These are phyloP conservation scores for Colletotrichum sp. DNA, from an alignment of 2,329 filamentous ascomycete species.

Conservation along the genomic window DNA sequence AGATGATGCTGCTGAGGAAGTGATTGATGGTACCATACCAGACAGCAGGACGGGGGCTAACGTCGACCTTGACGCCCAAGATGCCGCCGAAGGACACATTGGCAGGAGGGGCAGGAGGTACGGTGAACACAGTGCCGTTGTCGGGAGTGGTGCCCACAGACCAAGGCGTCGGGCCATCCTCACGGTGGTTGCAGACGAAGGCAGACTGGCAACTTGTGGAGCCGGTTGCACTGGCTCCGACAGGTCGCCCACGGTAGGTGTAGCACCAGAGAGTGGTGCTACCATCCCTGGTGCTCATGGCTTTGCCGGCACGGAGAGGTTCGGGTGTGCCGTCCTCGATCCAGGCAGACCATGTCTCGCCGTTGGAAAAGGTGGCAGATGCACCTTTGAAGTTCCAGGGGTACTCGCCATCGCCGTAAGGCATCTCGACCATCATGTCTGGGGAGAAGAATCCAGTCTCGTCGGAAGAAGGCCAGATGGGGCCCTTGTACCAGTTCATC, in stretches of 20 bases:
- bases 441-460: constrained; percentile 39
- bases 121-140: not conserved
- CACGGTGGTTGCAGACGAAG: constrained; percentile 45
- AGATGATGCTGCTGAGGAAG: constrained; percentile 15
- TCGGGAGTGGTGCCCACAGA: not conserved
- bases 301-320: constrained; percentile 42
- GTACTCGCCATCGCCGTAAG: constrained; percentile 40
- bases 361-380: constrained; percentile 42
- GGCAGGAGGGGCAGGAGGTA: not conserved
- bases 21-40: constrained; percentile 14
- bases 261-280: constrained; percentile 44
- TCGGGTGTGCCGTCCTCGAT: constrained; percentile 45
- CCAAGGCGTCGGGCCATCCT: constrained; percentile 21
- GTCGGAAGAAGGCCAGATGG: constrained; percentile 38
- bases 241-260: constrained; percentile 44
- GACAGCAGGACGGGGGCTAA: constrained; percentile 9
- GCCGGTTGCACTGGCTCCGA: constrained; percentile 40
- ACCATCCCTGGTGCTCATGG: constrained; percentile 43
- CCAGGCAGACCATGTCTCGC: constrained; percentile 45
- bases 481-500: constrained; percentile 47
- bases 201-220: constrained; percentile 45
- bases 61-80: not conserved
- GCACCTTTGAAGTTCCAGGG: constrained; percentile 42
- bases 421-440: constrained; percentile 43
- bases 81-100: not conserved